These are phyloP conservation scores for Chaetothyriales sp. DNA, from an alignment of 2,329 filamentous ascomycete species.

Conservation along the genomic window DNA sequence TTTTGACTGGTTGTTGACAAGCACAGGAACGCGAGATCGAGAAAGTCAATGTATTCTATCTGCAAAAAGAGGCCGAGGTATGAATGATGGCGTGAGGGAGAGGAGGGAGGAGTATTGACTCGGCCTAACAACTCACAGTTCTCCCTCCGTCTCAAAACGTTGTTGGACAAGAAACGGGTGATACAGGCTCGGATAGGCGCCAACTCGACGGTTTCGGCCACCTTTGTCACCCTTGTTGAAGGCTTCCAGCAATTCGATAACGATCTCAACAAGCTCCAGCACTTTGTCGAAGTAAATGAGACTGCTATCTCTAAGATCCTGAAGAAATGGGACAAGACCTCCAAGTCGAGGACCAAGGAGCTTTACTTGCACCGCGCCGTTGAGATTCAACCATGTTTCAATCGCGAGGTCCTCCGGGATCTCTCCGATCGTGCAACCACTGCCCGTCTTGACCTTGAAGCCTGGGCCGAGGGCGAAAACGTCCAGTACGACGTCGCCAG, in stretches of 20 bases:
- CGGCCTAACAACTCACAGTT: constrained; percentile 41
- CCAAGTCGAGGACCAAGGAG: constrained; percentile 96
- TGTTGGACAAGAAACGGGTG: constrained; percentile 88
- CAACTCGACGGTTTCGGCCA: constrained; percentile 73
- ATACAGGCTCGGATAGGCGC: constrained; percentile 64
- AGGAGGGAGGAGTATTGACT: not conserved
- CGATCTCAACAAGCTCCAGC: constrained; percentile 87
- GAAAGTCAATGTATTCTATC: constrained; percentile 94
- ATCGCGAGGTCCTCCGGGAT: constrained; percentile 89
- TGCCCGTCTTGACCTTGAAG: constrained; percentile 84
- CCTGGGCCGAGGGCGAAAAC: constrained; percentile 93
- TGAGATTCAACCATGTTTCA: constrained; percentile 96
- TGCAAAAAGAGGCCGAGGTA: constrained; percentile 97
- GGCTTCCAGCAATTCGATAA: constrained; percentile 95
- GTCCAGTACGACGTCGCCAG: constrained; percentile 56
- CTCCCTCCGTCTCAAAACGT: constrained; percentile 77
- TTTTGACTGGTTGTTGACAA: not conserved
- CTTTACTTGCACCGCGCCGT: constrained; percentile 90
- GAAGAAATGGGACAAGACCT: constrained; percentile 99
- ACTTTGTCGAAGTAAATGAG: constrained; percentile 96
- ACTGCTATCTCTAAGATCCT: constrained; percentile 96
- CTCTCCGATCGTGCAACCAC: constrained; percentile 93
- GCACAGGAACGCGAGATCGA: constrained; percentile 84
- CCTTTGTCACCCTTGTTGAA: constrained; percentile 88
- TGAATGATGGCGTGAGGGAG: constrained; percentile 19